Evolutionary conservation across 805 yeast genomes (phyloP), one percentile per base, ranked within the genome.

Genomic region (Tetrapisispora phaffii): DNA sequence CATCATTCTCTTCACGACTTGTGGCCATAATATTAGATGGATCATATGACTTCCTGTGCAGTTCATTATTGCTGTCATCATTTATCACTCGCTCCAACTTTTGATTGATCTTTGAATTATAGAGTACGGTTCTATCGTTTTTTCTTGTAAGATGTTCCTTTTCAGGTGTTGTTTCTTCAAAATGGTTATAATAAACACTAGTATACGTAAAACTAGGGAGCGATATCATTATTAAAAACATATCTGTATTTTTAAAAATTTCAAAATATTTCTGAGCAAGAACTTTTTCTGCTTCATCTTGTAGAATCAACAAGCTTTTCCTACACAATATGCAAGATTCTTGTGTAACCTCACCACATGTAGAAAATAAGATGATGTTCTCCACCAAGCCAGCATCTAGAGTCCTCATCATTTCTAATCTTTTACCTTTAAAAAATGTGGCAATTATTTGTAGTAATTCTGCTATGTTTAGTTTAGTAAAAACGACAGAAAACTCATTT

Each of bases 241-340:
- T 54, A 37, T 73, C 77, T 0, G 89, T 81, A 29, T 64, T 66
- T 52, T 77, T 77, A 60, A 85, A 87, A 7, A 70, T 74, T n/a
- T 69, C 70, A 48, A 81, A 74, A 50, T 77, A 74, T 49, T 80
- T 80, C 0, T 68, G 63, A 7, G 66, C 65, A 71, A 88, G 69
- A 19, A 70, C 61, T 9, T 69, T 62, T 50, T 68, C 76, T 0
- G 79, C 71, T 9, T 71, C 71, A 15, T 69, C 60, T 54, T 87
- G 96, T 3, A 82, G 55, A 1, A 68, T 57, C 22, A 87, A 62
- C n/a, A 87, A 65, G 12, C 79, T 68, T 44, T 69, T 72, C 47
- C 94, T 67, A 0, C 88, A 87, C 21, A 62, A 63, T 6, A 63
- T 29, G 16, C 54, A 51, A 6, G 51, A 48, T 2, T 41, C 21